Percentiles rank a stretch among this genome's conserved stretches.
Evolutionary conservation across 2,329 filamentous ascomycete species (phyloP).

Genomic region (Keithomyces neogunnii): DNA sequence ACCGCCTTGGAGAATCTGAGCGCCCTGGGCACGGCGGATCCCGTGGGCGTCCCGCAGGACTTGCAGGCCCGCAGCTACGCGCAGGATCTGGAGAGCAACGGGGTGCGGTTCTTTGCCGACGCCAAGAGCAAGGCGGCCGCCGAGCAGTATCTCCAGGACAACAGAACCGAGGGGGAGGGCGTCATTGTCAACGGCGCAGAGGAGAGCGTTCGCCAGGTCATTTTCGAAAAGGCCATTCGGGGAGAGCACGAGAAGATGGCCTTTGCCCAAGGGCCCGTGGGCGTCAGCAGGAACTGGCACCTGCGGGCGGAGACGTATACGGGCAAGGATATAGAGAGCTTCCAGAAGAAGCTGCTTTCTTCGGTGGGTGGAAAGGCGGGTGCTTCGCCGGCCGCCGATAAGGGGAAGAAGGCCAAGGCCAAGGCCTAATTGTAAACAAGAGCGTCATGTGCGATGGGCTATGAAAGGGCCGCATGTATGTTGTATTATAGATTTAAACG

Average conservation of each 20-base stretch:
- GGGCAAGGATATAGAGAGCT: conserved; percentile 23
- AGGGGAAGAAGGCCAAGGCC: conserved; percentile 10
- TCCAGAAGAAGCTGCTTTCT: conserved; percentile 30
- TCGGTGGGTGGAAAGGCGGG: conserved; percentile 15
- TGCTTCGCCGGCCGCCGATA: conserved; percentile 4
- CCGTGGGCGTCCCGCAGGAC: conserved; percentile 20
- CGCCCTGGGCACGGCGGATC: conserved; percentile 25
- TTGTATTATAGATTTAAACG: too few species aligned
- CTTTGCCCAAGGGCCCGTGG: conserved; percentile 24
- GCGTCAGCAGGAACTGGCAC: conserved; percentile 27
- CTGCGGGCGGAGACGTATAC: conserved; percentile 29
- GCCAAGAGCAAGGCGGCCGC: conserved; percentile 18
- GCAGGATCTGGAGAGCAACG: conserved; percentile 19
- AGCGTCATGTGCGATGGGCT: too few species aligned
- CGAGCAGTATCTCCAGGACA: conserved; percentile 21
- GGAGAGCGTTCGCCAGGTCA: conserved; percentile 22
- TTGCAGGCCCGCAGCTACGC: conserved; percentile 23
- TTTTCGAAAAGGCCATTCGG: conserved; percentile 23
- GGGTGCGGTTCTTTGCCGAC: conserved; percentile 24
- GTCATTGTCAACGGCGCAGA: conserved; percentile 23
- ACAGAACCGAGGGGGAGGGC: conserved; percentile 2
- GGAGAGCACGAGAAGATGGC: conserved; percentile 28
- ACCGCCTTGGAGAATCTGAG: conserved; percentile 28
- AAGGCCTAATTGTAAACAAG: conserved; percentile 10
- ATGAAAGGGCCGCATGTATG: too few species aligned